Base-by-base conservation (phyloP, 768 basidiomycete genomes). In the Neoboletus brunneissimus region DNA sequence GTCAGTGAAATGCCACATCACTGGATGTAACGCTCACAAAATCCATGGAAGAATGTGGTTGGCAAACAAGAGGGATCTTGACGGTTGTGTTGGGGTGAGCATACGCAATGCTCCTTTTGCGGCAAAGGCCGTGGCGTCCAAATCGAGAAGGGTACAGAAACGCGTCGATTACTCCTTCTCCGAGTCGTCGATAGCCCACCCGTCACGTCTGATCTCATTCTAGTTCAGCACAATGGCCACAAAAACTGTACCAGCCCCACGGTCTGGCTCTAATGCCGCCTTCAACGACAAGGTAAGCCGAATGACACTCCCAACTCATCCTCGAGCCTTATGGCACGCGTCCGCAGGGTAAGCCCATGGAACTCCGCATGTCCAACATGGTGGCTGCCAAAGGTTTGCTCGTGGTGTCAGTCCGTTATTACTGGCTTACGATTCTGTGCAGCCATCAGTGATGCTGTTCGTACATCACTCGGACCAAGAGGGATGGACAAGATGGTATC, bases 401-500 rank as follows among this genome's bases (percentile, higher is more conserved):
- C 22, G 9, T 35, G 5, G 8, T 42, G 32, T 15, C 29, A 29
- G 37, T 9, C 4, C 7, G 3, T 41, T 23, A 18, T 48, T 9
- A 43, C 53, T 53, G 25, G 49, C 48, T 68, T 7, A 49, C 37
- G 45, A 34, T 53, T 50, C 46, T 40, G 29, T 55, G 20, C 62
- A 97, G 95, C 96, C 29, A 97, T 99, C 68, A 94, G 94, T 65
- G 95, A 97, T 79, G 96, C 94, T 51, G 95, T 99, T 42, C 81
- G 96, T 65, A 98, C 96, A 44, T 98, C 95, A 42, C 76, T 99
- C 64, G 96, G 96, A 15, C 96, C 96, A 46, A 86, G 90, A 73
- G 96, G 96, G 59, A 99, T 99, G 96, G 96, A 98, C 78, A 98
- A 98, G 80, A 98, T 98, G 96, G 96, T 91, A 66, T 56, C 78